Conservation (phyloP, 306 rosid genomes). For the Canavalia gladiata region DNA sequence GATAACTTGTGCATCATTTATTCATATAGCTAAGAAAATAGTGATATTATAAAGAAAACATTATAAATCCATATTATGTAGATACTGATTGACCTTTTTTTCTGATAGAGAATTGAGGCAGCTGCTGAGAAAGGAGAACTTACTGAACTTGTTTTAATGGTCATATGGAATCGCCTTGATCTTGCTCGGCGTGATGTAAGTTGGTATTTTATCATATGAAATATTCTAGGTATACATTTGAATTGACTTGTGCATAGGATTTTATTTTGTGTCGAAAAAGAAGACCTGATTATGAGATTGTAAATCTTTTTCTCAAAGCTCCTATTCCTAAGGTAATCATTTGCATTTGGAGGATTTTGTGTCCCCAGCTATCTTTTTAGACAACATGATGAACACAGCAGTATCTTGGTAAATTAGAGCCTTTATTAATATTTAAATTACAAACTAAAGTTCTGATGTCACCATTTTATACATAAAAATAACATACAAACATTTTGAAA, state of each 20-base stretch:
- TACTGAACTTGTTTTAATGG: slow-evolving; percentile 91
- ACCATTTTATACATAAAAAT: not conserved
- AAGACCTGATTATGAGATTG: slow-evolving; percentile 4
- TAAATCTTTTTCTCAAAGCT: not conserved
- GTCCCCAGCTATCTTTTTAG: slow-evolving; percentile 9
- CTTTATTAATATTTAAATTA: not conserved
- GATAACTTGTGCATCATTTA: slow-evolving; percentile 9
- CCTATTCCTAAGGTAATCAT: not conserved
- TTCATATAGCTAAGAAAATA: not conserved
- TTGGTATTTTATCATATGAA: slow-evolving; percentile 45
- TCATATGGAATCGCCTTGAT: slow-evolving; percentile 97
- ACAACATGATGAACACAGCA: not conserved
- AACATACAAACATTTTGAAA: not conserved
- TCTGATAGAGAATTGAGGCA: slow-evolving; percentile 87
- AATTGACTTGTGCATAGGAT: slow-evolving; percentile 13
- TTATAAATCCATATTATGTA: not conserved
- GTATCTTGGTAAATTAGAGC: not conserved
- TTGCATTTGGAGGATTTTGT: slow-evolving; percentile 10
- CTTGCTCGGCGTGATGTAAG: slow-evolving; percentile 97
- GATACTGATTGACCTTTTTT: slow-evolving; percentile 21
- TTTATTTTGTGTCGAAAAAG: slow-evolving; percentile 31
- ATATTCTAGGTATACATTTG: slow-evolving; percentile 3
- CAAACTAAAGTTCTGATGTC: not conserved
- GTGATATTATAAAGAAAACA: slow-evolving; percentile 9
- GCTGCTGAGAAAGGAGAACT: slow-evolving; percentile 97